Evolutionary conservation across 345 rosid genomes (phyloP), one percentile per base, ranked within the genome.

Genomic region (Carallia brachiata): DNA sequence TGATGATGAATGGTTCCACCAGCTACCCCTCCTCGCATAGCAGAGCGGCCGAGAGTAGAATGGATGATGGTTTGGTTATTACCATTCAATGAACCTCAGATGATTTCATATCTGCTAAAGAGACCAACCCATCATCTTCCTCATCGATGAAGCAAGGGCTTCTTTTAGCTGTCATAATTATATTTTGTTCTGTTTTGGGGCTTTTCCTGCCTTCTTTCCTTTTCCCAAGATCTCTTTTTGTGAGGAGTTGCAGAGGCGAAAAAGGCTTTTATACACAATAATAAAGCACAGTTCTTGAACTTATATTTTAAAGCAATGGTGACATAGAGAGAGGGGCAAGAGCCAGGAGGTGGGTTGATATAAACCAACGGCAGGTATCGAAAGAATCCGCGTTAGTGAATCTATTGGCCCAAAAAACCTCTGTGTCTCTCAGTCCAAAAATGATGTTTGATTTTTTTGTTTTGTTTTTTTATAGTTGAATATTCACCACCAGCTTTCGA

Each of bases 41-140:
- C 83, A 79, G 17, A 79, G 37, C 54, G 78, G 73, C 57, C 84
- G 63, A 0, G 90, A 78, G 72, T 82, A 72, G 40, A 80, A 69
- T 0, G 75, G 56, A 65, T 65, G 31, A 65, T 65, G 31, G n/a
- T 60, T 23, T 23, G 65, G 1, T 57, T 47, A 0, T 66, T 3
- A 3, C 16, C 71, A 34, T 67, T 72, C 55, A 82, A 87, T 37
- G 89, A 86, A 81, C 71, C 56, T 87, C 93, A 76, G 86, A 87
- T 76, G 86, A 87, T 76, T 88, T 91, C 80, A 80, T 75, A 40
- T 78, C 89, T 5, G 89, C 81, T 15, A 86, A 62, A 19, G 89
- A 88, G 60, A 83, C 90, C 70, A 86, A 66, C 27, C 80, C 84
- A 53, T 84, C 87, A 17, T 86, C 91, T 36, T 82, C 86, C 34